Evolutionary conservation across 225 moss, liverwort and hornwort species (phyloP).

Genomic region (Pseudoscleropodium purum): DNA sequence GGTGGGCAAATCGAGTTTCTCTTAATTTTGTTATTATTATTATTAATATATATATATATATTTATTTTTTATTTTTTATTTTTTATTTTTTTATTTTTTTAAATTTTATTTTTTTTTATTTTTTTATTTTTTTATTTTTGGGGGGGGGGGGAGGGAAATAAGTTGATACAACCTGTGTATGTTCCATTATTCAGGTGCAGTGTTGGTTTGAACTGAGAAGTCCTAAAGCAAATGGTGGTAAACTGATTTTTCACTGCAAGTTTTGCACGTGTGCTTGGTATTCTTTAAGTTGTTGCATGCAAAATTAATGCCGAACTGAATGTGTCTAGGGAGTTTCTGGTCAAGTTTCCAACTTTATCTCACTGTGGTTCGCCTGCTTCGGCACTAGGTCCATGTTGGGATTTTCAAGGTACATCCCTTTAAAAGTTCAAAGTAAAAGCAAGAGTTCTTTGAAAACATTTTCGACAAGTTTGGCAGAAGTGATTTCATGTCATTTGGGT

Average conservation of each 20-base stretch:
- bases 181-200: too few relatives aligned
- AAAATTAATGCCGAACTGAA: background rate
- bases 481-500: background rate
- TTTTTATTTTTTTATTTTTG: too few relatives aligned
- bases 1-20: too few relatives aligned
- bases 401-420: background rate
- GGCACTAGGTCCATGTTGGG: background rate
- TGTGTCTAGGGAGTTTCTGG: background rate
- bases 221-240: background rate
- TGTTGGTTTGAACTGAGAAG: background rate
- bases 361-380: background rate
- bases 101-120: too few relatives aligned
- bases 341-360: background rate
- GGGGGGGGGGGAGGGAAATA: too few relatives aligned
- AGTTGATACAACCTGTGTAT: too few relatives aligned
- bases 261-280: background rate
- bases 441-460: background rate
- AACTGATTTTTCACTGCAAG: background rate
- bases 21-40: too few relatives aligned
- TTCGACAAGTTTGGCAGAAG: background rate
- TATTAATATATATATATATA: too few relatives aligned
- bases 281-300: background rate
- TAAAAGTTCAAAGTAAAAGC: background rate
- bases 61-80: too few relatives aligned
- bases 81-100: too few relatives aligned